These are phyloP conservation scores for Cystobasidium tubakii DNA, from an alignment of 768 basidiomycete species.

Conservation along the genomic window DNA sequence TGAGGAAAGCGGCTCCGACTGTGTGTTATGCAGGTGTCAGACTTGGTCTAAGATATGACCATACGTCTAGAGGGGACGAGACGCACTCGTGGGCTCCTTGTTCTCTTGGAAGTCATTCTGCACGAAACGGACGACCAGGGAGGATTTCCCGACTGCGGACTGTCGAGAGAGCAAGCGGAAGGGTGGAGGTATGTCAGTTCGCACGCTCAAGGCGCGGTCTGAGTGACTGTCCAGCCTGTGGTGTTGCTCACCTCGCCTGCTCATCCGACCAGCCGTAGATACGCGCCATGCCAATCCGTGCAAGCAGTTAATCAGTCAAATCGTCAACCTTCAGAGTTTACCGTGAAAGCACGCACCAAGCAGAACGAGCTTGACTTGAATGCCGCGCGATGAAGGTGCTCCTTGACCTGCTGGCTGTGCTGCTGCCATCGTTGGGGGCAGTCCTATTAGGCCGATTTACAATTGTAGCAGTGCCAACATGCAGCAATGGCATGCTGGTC, in stretches of 20 bases:
- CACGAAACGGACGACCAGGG: constrained; percentile 86
- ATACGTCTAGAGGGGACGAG: constrained; percentile 49
- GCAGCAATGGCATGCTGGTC: no score
- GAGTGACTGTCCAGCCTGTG: neutral
- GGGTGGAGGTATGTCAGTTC: neutral
- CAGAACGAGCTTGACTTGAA: constrained; percentile 14
- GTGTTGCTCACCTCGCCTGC: constrained; percentile 1
- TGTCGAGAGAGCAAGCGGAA: neutral
- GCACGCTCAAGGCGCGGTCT: neutral
- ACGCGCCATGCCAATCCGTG: neutral
- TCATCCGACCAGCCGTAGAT: neutral
- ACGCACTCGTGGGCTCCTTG: constrained; percentile 38
- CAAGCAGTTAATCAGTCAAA: neutral
- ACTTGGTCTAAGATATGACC: constrained; percentile 1
- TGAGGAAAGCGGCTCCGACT: constrained; percentile 76
- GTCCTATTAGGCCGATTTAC: neutral
- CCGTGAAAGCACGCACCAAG: neutral
- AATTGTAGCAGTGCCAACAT: neutral
- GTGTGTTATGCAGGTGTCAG: constrained; percentile 9
- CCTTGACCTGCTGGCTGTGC: neutral
- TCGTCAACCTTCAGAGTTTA: neutral
- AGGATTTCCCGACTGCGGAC: constrained; percentile 91
- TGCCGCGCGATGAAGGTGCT: neutral
- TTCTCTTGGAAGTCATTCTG: constrained; percentile 95
- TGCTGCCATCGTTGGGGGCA: neutral